A percentile compares a stretch with the other conserved stretches of the same genome.
Evolutionary conservation across 2,329 filamentous ascomycete genomes (phyloP).

Genomic region (Albophoma yamanashiensis): DNA sequence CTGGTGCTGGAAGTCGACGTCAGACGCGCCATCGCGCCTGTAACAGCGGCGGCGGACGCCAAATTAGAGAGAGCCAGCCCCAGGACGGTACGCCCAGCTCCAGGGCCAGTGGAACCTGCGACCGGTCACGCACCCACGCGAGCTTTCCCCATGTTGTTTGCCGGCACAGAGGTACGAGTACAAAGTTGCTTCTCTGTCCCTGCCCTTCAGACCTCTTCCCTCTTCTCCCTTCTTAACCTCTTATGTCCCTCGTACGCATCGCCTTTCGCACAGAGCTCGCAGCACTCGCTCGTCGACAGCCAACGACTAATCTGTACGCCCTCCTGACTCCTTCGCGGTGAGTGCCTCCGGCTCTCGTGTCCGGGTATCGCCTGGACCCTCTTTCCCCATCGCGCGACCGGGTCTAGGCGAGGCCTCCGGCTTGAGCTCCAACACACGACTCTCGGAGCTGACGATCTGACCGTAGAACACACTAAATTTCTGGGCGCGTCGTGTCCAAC

Average conservation of each 20-base stretch:
- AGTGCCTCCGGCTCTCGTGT: neutral
- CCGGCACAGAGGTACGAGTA: neutral
- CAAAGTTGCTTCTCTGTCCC: conserved; percentile 1
- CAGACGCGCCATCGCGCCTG: neutral
- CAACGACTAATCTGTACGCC: neutral
- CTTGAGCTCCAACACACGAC: neutral
- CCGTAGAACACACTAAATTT: neutral
- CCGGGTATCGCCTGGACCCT: neutral
- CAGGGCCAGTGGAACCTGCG: neutral
- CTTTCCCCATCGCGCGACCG: neutral
- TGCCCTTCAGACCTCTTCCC: neutral
- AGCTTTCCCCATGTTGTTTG: conserved; percentile 1
- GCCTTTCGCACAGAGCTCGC: neutral
- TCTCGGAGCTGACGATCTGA: neutral
- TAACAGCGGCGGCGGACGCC: neutral
- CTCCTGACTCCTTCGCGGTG: neutral
- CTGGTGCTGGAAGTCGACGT: neutral
- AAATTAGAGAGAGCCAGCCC: neutral
- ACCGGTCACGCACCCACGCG: neutral
- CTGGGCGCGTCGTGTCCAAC: neutral
- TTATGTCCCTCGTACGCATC: neutral
- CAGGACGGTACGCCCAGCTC: neutral
- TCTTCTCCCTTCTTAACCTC: conserved; percentile 1
- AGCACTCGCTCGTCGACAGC: neutral
- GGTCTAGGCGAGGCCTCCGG: neutral